Base-by-base conservation (phyloP, 441 rosid species). In the Macaranga tanarius region DNA sequence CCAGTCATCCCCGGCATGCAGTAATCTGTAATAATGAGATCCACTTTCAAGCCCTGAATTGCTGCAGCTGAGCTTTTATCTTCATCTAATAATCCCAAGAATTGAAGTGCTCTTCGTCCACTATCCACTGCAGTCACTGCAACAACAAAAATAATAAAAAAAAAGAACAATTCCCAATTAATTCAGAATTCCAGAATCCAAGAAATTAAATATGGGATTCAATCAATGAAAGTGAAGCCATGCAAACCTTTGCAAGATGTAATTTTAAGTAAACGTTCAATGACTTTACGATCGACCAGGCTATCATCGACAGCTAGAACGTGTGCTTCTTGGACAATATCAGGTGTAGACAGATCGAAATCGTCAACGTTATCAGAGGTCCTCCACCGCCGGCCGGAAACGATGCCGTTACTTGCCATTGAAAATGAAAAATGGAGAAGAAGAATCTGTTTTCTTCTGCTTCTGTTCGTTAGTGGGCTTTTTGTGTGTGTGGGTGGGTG, bases 1-100 rank as follows among this genome's bases (percentile, higher is more conserved):
- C 99, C 99, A 17, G 97, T 92, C 99, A 94, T 92, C 75, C 90
- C 97, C 44, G 99, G 99, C 99, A 94, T 94, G 48, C 95, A 94
- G 65, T 94, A 94, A 67, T 94, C 99, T 2, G 97, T 94, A 47
- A 94, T 94, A 65, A 94, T 88, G 75, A 92, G 70, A 85, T 94
- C 97, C 74, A 94, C 97, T 77, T 92, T 92, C 75, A 90, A 77
- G 62, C 82, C 82, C 94, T 93, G 87, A 71, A 77, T 71, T 17
- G 5, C 22, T 1, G 54, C 75, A 19, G 74, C 52, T 17, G 80
- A 67, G 42, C 76, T 77, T 71, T 86, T 77, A 79, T 87, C 91
- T 23, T 86, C 89, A 2, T 85, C 94, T 42, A 95, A 34, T 7
- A 34, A 45, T 47, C 97, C 97, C 26, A 92, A 85, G 71, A 86